Evolutionary conservation across 179 eudicot genomes (phyloP).

Genomic region (Heliamphora pulchella): DNA sequence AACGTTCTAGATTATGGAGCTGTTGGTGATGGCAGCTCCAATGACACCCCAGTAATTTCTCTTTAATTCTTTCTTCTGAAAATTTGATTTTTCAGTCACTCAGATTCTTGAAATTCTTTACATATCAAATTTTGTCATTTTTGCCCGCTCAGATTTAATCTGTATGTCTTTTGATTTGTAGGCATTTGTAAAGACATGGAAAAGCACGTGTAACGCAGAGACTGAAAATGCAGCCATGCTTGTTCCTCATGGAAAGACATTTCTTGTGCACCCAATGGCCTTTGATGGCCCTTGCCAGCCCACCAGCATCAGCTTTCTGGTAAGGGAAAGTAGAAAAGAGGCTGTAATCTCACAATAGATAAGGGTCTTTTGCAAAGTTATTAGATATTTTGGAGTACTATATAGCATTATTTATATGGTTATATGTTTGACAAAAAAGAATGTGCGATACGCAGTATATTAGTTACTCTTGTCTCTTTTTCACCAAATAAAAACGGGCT

Average conservation of each 20-base stretch:
- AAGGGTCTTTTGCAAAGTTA: too few species aligned
- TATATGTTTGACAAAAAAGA: too few species aligned
- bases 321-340: background rate
- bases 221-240: background rate
- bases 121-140: background rate
- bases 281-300: constrained; percentile 16
- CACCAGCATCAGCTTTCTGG: constrained; percentile 4
- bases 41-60: constrained; percentile 27
- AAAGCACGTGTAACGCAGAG: constrained; percentile 5
- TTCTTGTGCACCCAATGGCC: background rate
- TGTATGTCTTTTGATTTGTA: background rate
- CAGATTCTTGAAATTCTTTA: background rate
- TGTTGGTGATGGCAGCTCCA: constrained; percentile 26
- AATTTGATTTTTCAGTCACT: background rate
- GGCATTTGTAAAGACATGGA: constrained; percentile 12
- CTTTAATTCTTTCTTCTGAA: background rate
- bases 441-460: too few species aligned
- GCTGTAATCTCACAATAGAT: too few species aligned
- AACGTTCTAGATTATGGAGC: constrained; percentile 31
- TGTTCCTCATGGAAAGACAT: background rate
- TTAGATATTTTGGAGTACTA: too few species aligned
- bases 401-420: too few species aligned
- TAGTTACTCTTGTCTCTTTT: too few species aligned
- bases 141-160: background rate
- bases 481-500: too few species aligned